Percentiles rank a stretch among this genome's conserved stretches.
Evolutionary conservation across 2,329 filamentous ascomycete species (phyloP).

Genomic region (Botrytis fabae): DNA sequence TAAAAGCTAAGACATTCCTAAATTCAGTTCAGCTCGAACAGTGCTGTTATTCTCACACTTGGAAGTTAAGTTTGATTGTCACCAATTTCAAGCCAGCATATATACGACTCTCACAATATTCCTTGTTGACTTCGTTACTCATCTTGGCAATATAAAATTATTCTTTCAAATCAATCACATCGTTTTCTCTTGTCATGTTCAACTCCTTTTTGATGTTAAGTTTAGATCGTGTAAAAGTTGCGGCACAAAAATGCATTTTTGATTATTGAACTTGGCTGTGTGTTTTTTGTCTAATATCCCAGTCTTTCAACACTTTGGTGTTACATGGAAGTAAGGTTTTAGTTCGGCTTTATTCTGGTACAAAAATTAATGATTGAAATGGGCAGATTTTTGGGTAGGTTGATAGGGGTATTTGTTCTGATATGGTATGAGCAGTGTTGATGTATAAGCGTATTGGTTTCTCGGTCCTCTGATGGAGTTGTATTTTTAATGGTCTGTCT

Average conservation of each 20-base stretch:
- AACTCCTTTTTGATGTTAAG: background rate
- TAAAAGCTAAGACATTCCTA: background rate
- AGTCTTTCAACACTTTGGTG: no score
- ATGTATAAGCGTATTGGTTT: background rate
- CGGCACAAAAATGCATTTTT: background rate
- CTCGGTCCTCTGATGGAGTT: background rate
- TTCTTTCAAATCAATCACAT: background rate
- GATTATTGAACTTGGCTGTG: background rate
- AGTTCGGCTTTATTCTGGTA: no score
- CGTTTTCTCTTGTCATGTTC: background rate
- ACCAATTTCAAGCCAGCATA: no score
- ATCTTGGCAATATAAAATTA: background rate
- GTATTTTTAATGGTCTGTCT: rapidly evolving
- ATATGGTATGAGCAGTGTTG: background rate
- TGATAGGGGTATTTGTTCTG: no score
- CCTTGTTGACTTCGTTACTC: background rate
- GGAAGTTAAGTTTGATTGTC: no score
- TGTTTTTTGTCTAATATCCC: background rate
- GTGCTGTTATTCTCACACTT: no score
- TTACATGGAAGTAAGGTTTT: no score
- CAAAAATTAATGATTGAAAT: no score
- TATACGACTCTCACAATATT: background rate
- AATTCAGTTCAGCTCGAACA: background rate
- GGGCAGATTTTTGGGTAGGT: no score
- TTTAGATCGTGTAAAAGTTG: background rate